Conservation (phyloP, 2,329 filamentous ascomycete species). For the Polychaeton citri region DNA sequence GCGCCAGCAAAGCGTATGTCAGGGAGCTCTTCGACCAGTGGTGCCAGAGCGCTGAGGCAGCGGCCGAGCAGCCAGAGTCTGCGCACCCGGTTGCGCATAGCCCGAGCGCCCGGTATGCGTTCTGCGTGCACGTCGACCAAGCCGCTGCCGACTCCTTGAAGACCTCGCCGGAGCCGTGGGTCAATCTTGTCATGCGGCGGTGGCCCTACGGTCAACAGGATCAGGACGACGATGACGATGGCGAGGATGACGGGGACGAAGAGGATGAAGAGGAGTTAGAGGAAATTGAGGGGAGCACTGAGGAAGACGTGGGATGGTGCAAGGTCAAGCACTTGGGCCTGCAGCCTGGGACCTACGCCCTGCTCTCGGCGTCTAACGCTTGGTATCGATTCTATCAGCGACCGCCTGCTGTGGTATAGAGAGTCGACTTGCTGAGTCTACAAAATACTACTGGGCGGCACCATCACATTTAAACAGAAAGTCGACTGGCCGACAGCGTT, state of each 20-base stretch:
- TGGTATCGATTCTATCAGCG: background rate
- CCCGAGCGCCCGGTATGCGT: background rate
- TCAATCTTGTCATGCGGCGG: background rate
- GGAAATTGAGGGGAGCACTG: background rate
- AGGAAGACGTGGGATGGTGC: background rate
- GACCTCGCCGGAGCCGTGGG: background rate
- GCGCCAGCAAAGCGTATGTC: background rate
- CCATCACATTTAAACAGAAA: too few relatives aligned
- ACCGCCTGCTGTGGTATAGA: background rate
- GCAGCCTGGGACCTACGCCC: background rate
- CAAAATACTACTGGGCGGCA: too few relatives aligned
- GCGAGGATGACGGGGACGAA: background rate
- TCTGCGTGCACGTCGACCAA: background rate
- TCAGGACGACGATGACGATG: background rate
- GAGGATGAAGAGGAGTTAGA: background rate
- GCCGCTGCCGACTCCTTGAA: background rate
- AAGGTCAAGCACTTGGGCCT: background rate
- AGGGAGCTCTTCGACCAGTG: background rate
- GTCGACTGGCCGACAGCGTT: too few relatives aligned
- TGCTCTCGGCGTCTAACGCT: background rate
- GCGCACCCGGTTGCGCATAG: background rate
- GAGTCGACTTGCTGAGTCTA: too few relatives aligned
- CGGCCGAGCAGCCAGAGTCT: background rate
- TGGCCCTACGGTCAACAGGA: background rate
- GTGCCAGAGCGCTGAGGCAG: background rate